Evolutionary conservation across 768 basidiomycete genomes (phyloP).

Genomic region (Boletus coccyginus): DNA sequence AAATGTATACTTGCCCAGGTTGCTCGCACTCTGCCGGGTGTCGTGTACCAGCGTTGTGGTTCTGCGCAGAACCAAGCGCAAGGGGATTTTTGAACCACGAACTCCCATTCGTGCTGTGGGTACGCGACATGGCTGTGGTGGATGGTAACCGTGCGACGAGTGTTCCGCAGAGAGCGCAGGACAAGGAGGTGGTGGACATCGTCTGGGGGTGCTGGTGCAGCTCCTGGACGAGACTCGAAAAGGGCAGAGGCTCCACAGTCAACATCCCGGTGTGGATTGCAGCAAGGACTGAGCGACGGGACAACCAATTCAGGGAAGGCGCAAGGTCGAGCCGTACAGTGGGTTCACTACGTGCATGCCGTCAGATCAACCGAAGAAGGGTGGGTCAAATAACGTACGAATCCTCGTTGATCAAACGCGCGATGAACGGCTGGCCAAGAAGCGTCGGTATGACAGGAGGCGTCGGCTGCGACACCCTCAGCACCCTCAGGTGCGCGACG

Average conservation of each 20-base stretch:
- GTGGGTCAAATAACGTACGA: constrained; percentile 56
- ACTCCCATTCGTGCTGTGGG: constrained; percentile 47
- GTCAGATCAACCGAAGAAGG: constrained; percentile 10
- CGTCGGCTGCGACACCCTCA: constrained; percentile 56
- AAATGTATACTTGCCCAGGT: constrained; percentile 60
- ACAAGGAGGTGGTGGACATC: constrained; percentile 45
- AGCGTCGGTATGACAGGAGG: constrained; percentile 72
- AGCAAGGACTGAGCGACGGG: constrained; percentile 73
- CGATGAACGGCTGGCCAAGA: constrained; percentile 74
- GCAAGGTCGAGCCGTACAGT: constrained; percentile 92
- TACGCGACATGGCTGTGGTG: constrained; percentile 26
- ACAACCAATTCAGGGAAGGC: constrained; percentile 92
- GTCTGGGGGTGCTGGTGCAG: constrained; percentile 43
- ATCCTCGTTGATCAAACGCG: constrained; percentile 76
- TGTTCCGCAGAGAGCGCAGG: constrained; percentile 76
- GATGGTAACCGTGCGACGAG: constrained; percentile 49
- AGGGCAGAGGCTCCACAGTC: constrained; percentile 81
- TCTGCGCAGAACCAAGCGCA: constrained; percentile 32
- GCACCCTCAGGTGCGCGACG: constrained; percentile 67
- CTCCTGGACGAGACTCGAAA: constrained; percentile 57
- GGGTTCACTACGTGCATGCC: constrained; percentile 58
- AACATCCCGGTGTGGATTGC: constrained; percentile 89
- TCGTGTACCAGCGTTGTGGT: constrained; percentile 21
- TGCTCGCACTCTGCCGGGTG: constrained; percentile 28
- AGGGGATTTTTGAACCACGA: constrained; percentile 58